These are phyloP conservation scores for Astragalus membranaceus DNA, from an alignment of 306 rosid genomes.

Conservation along the genomic window DNA sequence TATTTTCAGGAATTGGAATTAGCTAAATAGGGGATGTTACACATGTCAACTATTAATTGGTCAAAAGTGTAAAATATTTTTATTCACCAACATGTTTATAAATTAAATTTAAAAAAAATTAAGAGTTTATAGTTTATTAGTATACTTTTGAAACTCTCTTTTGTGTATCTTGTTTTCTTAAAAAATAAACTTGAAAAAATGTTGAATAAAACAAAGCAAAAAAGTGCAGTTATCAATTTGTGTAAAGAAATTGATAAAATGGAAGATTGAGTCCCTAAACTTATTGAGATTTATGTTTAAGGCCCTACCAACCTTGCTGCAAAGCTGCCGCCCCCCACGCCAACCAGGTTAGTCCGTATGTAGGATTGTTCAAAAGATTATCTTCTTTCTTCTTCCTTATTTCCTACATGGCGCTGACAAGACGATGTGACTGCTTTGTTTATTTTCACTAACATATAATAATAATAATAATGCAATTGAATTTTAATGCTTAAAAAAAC, in stretches of 20 bases:
- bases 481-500: too few relatives aligned
- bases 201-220: background rate
- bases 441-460: too few relatives aligned
- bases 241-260: background rate
- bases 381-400: background rate
- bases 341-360: background rate
- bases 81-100: too few relatives aligned
- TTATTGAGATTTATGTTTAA: background rate
- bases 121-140: background rate
- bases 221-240: background rate
- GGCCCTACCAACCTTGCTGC: background rate
- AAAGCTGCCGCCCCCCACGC: slow-evolving; percentile 21
- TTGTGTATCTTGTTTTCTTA: background rate
- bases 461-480: too few relatives aligned
- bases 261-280: background rate
- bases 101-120: too few relatives aligned
- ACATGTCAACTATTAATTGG: too few relatives aligned
- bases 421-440: too few relatives aligned
- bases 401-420: slow-evolving; percentile 26
- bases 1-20: too few relatives aligned
- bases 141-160: background rate
- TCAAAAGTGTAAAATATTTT: too few relatives aligned
- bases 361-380: background rate
- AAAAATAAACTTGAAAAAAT: background rate
- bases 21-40: too few relatives aligned